phyloP scores from a whole-genome alignment of 2,329 filamentous ascomycete genomes.

The Metarhizium anisopliae region DNA sequence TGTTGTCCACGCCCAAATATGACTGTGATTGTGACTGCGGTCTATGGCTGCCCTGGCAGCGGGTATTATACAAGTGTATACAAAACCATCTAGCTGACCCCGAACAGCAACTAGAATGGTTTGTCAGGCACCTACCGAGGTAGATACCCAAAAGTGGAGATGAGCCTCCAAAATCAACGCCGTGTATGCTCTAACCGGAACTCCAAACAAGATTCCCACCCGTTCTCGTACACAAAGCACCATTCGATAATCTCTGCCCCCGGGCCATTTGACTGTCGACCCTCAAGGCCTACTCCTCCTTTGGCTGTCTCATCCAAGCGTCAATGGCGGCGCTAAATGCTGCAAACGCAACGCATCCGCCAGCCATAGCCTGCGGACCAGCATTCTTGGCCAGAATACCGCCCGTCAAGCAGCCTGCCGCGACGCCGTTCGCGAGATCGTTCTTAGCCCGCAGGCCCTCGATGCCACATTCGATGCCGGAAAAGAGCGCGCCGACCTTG shows the following conservation, averaged over 20 bases:
- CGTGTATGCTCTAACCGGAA: background rate
- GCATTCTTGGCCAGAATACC: conserved; percentile 79
- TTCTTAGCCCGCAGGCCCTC: conserved; percentile 91
- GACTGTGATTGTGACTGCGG: background rate
- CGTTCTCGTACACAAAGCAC: background rate
- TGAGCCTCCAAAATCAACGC: background rate
- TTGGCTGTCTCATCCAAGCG: conserved; percentile 76
- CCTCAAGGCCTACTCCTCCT: conserved; percentile 37
- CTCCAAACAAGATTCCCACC: background rate
- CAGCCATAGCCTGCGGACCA: conserved; percentile 77
- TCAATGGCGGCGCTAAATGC: conserved; percentile 90
- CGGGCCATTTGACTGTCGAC: background rate
- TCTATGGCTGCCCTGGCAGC: background rate
- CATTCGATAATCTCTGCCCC: background rate
- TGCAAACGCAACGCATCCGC: conserved; percentile 89
- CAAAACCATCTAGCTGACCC: background rate
- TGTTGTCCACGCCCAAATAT: background rate
- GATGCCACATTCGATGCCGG: conserved; percentile 90
- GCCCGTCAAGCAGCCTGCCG: conserved; percentile 84
- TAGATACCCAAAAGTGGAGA: too few relatives aligned
- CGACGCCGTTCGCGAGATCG: conserved; percentile 79
- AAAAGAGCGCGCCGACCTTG: conserved; percentile 83
- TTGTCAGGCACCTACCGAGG: too few relatives aligned
- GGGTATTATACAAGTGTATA: background rate
- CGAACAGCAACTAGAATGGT: background rate